These are phyloP conservation scores for Colletotrichum acutatum DNA, from an alignment of 2,329 filamentous ascomycete species.

Conservation along the genomic window DNA sequence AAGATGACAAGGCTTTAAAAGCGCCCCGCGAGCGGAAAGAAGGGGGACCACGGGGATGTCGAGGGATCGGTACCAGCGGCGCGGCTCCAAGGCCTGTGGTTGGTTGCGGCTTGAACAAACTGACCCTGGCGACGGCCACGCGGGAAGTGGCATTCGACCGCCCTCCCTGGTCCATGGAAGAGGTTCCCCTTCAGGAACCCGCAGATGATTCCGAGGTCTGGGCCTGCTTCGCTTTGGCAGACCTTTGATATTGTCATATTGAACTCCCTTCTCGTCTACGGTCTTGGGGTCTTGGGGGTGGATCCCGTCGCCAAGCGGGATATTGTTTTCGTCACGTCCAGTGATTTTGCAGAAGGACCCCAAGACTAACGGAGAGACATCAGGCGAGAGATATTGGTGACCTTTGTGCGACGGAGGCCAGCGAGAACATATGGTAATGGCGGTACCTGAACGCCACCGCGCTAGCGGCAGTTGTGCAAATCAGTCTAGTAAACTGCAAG, in stretches of 20 bases:
- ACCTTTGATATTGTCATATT: neutral
- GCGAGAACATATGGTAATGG: neutral
- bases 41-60: neutral
- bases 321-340: constrained; percentile 7
- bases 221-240: neutral
- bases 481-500: neutral
- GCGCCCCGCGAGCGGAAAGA: neutral
- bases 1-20: neutral
- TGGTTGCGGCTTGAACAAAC: constrained; percentile 3
- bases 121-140: constrained; percentile 15
- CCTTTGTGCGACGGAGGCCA: constrained; percentile 5
- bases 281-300: neutral
- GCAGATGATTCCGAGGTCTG: neutral
- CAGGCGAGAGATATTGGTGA: constrained; percentile 12
- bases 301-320: constrained; percentile 3
- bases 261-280: neutral
- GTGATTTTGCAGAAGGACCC: neutral
- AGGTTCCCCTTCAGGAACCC: neutral
- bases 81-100: constrained; percentile 14
- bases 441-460: constrained; percentile 27
- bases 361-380: neutral
- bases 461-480: constrained; percentile 30
- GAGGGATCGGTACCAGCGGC: constrained; percentile 17
- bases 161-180: neutral
- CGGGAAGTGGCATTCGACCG: constrained; percentile 16